Evolutionary conservation across 495 filamentous ascomycete genomes (phyloP).

Genomic region (Durotheca rogersii): DNA sequence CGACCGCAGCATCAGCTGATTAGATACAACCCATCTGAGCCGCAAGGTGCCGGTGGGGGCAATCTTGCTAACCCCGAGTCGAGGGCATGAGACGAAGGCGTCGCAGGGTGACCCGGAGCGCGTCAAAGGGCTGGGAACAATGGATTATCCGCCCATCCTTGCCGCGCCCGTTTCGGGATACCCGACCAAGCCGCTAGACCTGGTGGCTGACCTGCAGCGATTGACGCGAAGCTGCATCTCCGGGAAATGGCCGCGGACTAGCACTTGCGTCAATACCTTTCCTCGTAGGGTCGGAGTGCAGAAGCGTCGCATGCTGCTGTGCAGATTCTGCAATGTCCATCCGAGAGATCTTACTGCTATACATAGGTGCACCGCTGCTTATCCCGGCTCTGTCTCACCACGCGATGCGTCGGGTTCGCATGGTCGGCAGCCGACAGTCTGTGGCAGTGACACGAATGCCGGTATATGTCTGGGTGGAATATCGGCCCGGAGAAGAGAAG

Average conservation of each 20-base stretch:
- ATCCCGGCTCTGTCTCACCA: conserved; percentile 15
- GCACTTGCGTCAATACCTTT: conserved; percentile 16
- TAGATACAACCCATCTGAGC: too few relatives aligned
- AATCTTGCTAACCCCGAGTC: too few relatives aligned
- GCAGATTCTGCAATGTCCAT: conserved; percentile 27
- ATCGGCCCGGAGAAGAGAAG: conserved; percentile 10
- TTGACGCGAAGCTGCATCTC: conserved; percentile 21
- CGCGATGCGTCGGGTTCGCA: conserved; percentile 18
- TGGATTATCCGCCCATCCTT: conserved; percentile 7
- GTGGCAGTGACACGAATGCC: conserved; percentile 17
- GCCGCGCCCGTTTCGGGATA: conserved; percentile 19
- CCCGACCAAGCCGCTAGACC: conserved; percentile 5
- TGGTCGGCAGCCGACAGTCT: conserved; percentile 2
- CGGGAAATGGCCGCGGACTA: too few relatives aligned
- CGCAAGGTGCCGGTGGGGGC: too few relatives aligned
- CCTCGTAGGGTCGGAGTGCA: conserved; percentile 12
- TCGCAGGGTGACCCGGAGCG: too few relatives aligned
- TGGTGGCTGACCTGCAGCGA: conserved; percentile 27
- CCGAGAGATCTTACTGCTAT: conserved; percentile 30
- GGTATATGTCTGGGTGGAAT: conserved; percentile 9
- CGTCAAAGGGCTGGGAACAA: conserved; percentile 2
- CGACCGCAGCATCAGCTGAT: too few relatives aligned
- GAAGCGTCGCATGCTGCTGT: conserved; percentile 6
- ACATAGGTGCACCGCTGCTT: conserved; percentile 19
- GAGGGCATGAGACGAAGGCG: too few relatives aligned